Conservation (phyloP, 805 yeast genomes). For the Lipomyces oligophaga region DNA sequence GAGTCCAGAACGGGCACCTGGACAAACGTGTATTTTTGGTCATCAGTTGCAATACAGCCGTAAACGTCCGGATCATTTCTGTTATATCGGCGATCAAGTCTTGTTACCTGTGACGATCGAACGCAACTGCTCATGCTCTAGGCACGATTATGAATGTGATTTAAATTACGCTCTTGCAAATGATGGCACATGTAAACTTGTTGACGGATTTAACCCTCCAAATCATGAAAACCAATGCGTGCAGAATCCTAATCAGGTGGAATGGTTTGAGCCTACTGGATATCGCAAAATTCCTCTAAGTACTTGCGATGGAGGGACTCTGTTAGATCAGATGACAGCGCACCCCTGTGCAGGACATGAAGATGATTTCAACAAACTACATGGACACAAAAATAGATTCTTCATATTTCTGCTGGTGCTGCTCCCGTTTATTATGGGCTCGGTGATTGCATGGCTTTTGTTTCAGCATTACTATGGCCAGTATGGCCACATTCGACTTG, state of each 20-base stretch:
- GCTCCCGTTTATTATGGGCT: constrained; percentile 53
- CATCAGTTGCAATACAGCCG: constrained; percentile 60
- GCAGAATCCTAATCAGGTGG: constrained; percentile 51
- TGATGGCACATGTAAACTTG: constrained; percentile 83
- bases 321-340: constrained; percentile 60
- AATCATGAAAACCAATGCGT: constrained; percentile 61
- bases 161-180: constrained; percentile 65
- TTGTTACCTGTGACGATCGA: constrained; percentile 51
- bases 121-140: constrained; percentile 75
- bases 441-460: constrained; percentile 60
- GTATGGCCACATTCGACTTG: constrained; percentile 83
- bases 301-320: constrained; percentile 78
- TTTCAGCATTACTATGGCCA: constrained; percentile 77
- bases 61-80: constrained; percentile 56
- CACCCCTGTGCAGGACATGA: constrained; percentile 87
- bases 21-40: constrained; percentile 60
- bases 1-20: constrained; percentile 55
- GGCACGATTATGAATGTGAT: constrained; percentile 92
- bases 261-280: constrained; percentile 86
- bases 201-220: constrained; percentile 66
- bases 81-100: constrained; percentile 60
- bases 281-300: constrained; percentile 81
- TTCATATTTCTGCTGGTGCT: constrained; percentile 52
- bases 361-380: constrained; percentile 52
- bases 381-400: constrained; percentile 52